Conservation (phyloP, 2,329 filamentous ascomycete genomes). For the Fusarium sp. region DNA sequence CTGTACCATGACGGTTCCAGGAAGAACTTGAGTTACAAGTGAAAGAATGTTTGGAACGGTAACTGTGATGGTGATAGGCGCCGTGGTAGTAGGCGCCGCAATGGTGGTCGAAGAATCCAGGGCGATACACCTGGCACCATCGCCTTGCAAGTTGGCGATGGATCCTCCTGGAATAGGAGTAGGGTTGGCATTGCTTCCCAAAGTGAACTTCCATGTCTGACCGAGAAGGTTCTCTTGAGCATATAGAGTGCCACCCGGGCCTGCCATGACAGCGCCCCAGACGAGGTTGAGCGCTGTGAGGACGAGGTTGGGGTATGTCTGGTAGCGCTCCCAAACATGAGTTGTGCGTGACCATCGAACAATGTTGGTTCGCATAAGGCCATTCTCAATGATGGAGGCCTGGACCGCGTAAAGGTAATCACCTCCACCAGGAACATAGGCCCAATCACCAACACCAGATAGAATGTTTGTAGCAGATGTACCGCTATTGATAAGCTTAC, state of each 20-base stretch:
- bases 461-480: neutral
- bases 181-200: neutral
- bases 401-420: conserved; percentile 7
- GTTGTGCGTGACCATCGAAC: conserved; percentile 22
- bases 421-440: conserved; percentile 6
- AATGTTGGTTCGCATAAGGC: conserved; percentile 16
- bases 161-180: neutral
- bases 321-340: conserved; percentile 13
- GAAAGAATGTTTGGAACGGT: neutral
- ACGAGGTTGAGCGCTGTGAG: conserved; percentile 1
- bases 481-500: conserved; percentile 2
- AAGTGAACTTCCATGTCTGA: conserved; percentile 8
- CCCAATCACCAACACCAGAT: conserved; percentile 5
- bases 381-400: conserved; percentile 2
- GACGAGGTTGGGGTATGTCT: conserved; percentile 7
- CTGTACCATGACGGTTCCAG: conserved; percentile 21
- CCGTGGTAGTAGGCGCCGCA: neutral
- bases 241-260: neutral
- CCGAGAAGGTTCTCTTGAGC: conserved; percentile 8
- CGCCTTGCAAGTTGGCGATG: neutral
- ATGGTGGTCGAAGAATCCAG: neutral
- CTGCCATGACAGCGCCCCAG: conserved; percentile 4
- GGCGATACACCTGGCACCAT: conserved; percentile 5
- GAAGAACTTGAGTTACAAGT: neutral
- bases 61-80: neutral